Evolutionary conservation across 176 grass and related monocot species (phyloP).

Genomic region (Puya raimondii): DNA sequence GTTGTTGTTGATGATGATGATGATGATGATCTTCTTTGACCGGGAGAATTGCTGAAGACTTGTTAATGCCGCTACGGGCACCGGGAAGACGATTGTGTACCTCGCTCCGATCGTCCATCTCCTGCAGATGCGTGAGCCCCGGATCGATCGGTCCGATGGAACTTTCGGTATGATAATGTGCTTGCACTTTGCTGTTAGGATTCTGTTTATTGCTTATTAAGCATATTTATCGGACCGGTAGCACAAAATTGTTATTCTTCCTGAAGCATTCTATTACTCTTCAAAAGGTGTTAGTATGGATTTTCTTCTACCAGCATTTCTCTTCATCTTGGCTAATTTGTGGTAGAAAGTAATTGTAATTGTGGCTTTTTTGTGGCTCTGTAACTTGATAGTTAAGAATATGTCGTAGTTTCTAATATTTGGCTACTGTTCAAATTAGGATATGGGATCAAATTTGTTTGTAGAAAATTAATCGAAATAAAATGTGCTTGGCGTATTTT

Average conservation of each 20-base stretch:
- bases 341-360: not conserved
- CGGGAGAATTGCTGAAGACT: slow-evolving; percentile 36
- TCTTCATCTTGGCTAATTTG: not conserved
- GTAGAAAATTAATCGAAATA: no score
- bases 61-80: slow-evolving; percentile 92
- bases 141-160: slow-evolving; percentile 66
- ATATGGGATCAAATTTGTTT: slow-evolving; percentile 2
- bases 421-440: no score
- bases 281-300: no score
- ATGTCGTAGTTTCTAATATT: no score
- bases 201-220: not conserved
- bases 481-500: no score
- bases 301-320: no score
- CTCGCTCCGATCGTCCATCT: slow-evolving; percentile 83
- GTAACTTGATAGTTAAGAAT: not conserved
- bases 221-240: not conserved
- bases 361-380: not conserved
- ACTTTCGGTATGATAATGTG: slow-evolving; percentile 52
- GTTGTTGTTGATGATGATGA: not conserved
- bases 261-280: no score
- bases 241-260: no score
- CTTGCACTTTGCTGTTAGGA: not conserved
- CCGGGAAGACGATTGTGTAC: slow-evolving; percentile 84
- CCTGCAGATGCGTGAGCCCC: slow-evolving; percentile 77
- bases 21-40: slow-evolving; percentile 4